Conservation (phyloP, 352 stramenopile genomes). For the Globisporangium cystogenes region DNA sequence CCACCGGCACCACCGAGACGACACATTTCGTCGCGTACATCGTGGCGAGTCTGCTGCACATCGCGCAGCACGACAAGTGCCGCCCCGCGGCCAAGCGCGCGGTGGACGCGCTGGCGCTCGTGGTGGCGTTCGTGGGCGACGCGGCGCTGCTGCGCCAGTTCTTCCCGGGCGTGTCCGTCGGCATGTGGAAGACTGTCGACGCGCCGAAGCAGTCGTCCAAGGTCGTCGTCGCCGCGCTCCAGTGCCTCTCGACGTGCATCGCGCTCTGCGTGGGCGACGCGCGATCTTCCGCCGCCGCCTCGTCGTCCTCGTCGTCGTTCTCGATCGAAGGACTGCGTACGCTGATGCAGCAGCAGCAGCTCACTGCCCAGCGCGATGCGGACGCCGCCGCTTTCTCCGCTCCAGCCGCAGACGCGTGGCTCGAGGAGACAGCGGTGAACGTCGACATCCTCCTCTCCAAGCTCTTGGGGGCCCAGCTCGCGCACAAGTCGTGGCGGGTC, state of each 20-base stretch:
- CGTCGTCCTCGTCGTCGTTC: constrained; percentile 10
- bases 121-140: constrained; percentile 36
- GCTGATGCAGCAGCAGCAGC: constrained; percentile 6
- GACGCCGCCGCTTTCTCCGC: no score
- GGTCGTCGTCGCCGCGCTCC: constrained; percentile 51
- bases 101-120: constrained; percentile 31
- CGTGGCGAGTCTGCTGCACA: constrained; percentile 51
- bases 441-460: constrained; percentile 55
- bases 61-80: constrained; percentile 47
- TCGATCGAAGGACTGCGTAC: constrained; percentile 13
- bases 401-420: constrained; percentile 37
- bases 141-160: constrained; percentile 46
- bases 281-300: not conserved
- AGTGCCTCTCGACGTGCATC: constrained; percentile 36
- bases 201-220: constrained; percentile 64
- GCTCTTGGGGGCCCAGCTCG: constrained; percentile 37
- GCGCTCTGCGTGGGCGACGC: constrained; percentile 28
- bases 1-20: constrained; percentile 20
- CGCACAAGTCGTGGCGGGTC: constrained; percentile 56
- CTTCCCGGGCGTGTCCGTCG: constrained; percentile 57
- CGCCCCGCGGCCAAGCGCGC: constrained; percentile 29
- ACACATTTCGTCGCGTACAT: constrained; percentile 70
- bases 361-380: not conserved
- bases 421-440: constrained; percentile 47
- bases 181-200: constrained; percentile 60